phyloP scores from a whole-genome alignment of 805 yeast genomes.

The Ogataea thermomethanolica region DNA sequence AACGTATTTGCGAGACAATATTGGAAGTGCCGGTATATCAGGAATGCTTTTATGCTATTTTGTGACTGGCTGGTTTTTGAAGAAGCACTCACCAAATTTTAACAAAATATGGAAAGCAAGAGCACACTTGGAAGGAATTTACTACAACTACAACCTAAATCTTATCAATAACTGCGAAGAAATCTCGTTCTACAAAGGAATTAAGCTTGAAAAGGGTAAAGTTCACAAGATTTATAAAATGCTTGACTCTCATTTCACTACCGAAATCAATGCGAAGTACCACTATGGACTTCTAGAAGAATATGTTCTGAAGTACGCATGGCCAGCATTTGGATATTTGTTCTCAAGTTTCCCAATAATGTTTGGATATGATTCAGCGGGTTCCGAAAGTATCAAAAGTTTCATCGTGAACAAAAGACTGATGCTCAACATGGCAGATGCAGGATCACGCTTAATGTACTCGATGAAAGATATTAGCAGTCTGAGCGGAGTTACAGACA shows the following conservation, averaged over 20 bases:
- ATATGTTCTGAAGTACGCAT: slow-evolving; percentile 80
- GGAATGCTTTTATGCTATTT: slow-evolving; percentile 83
- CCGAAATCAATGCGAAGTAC: slow-evolving; percentile 55
- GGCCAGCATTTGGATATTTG: slow-evolving; percentile 94
- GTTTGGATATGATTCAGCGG: slow-evolving; percentile 41
- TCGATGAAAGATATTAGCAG: slow-evolving; percentile 91
- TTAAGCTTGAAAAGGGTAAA: slow-evolving; percentile 68
- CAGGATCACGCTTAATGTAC: slow-evolving; percentile 92
- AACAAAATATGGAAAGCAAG: slow-evolving; percentile 70
- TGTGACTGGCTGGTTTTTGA: slow-evolving; percentile 71
- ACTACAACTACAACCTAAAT: slow-evolving; percentile 80
- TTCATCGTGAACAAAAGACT: slow-evolving; percentile 88
- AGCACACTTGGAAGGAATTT: slow-evolving; percentile 82
- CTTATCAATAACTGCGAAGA: slow-evolving; percentile 89
- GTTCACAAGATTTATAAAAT: slow-evolving; percentile 55
- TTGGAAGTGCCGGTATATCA: slow-evolving; percentile 81
- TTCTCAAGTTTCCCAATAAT: slow-evolving; percentile 89
- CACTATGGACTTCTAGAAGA: slow-evolving; percentile 76
- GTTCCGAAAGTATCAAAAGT: slow-evolving; percentile 70
- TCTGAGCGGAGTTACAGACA: slow-evolving; percentile 83
- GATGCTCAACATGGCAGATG: slow-evolving; percentile 89
- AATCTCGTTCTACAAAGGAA: slow-evolving; percentile 90
- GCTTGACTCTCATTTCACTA: slow-evolving; percentile 37
- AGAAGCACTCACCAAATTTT: slow-evolving; percentile 76
- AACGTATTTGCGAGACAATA: slow-evolving; percentile 74